phyloP scores from a whole-genome alignment of 129 eudicot species.

The Smallanthus sonchifolius region DNA sequence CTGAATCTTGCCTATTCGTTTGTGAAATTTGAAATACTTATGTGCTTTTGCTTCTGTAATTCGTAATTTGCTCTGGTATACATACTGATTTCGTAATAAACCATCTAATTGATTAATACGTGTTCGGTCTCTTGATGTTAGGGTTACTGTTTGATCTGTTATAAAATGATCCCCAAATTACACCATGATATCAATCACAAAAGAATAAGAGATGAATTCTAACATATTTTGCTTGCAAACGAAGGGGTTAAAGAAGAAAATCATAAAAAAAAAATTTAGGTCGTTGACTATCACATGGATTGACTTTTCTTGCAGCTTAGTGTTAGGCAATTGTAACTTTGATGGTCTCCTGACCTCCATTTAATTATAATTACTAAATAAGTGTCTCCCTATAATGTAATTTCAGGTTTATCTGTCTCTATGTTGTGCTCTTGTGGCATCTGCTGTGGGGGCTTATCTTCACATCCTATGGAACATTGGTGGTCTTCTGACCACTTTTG shows the following conservation, averaged over 20 bases:
- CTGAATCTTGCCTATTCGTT: not conserved
- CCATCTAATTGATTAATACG: not conserved
- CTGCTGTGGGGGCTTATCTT: constrained; percentile 83
- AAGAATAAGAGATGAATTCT: not conserved
- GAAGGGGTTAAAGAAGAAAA: not conserved
- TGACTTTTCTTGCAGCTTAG: not conserved
- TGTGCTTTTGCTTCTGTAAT: not conserved
- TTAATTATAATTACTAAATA: not conserved
- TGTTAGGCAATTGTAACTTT: not conserved
- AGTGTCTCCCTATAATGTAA: not conserved
- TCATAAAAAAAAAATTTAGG: not conserved
- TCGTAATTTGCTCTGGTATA: not conserved
- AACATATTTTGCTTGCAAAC: not conserved
- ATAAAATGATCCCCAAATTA: not conserved
- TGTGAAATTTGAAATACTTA: not conserved
- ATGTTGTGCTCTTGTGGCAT: constrained; percentile 82
- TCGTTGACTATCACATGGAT: not conserved
- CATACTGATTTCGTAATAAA: not conserved
- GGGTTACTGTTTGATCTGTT: not conserved
- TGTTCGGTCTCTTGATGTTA: not conserved
- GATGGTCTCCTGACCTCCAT: not conserved
- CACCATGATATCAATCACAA: not conserved
- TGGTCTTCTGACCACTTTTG: constrained; percentile 70
- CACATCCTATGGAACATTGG: constrained; percentile 91
- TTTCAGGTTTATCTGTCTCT: constrained; percentile 79